Base-by-base conservation (phyloP, 768 basidiomycete genomes). In the Russula earlei region DNA sequence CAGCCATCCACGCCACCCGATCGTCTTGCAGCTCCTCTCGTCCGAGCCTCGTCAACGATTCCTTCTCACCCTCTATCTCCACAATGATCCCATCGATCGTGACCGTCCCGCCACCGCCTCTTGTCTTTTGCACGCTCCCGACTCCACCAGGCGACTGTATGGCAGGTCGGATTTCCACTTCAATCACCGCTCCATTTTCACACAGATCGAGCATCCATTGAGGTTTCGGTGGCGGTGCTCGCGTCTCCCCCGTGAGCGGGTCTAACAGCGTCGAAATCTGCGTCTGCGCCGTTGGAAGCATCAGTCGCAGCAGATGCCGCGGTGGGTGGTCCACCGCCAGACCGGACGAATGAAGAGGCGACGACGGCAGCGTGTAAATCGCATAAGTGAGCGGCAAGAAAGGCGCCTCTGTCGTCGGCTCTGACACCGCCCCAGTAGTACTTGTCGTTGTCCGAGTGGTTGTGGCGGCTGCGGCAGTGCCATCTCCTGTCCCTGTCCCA, bases 261-360 rank as follows among this genome's bases (percentile, higher is more conserved):
- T 95, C 90, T 46, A 78, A 73, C 34, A 94, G 78, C 2, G 86
- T 84, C 31, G 84, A 79, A 43, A 83, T 78, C 66, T 85, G 81
- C 65, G 83, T 90, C 59, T 84, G 85, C 19, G 88, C 84, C 2
- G 91, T 95, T 3, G 93, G 93, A 17, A 96, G 69, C 37, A 78
- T 81, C 49, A 97, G 63, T 47, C 89, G 76, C 14, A 97, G 60
- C 44, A 96, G 69, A 69, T 96, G 91, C 43, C 91, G 78, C 3
- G 76, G 75, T 8, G 79, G 74, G 33, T 70, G 68, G 57, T 77
- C 76, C 17, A 68, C 66, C 54, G 81, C 79, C 36, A 84, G 73
- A 25, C 74, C 78, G 15, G 87, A 84, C 20, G 90, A 87, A 63
- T 87, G 88, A 55, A 90, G 71, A 11, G 91, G 81, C 20, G 91